phyloP scores from a whole-genome alignment of 345 rosid genomes.

The Gynandropsis gynandra region DNA sequence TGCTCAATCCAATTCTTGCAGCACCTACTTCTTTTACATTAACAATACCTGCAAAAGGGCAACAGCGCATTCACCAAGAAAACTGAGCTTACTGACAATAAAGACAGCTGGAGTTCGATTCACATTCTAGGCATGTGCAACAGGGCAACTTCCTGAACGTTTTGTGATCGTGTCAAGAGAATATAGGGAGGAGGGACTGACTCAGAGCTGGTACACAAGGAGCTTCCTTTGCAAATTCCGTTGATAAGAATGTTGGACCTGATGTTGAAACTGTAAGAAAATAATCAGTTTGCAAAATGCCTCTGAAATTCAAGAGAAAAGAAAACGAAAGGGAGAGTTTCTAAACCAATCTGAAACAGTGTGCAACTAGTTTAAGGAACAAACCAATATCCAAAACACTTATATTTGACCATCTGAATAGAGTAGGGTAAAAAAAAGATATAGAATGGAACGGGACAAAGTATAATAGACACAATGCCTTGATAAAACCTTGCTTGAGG shows the following conservation, averaged over 20 bases:
- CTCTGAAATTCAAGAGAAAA: background rate
- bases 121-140: conserved; percentile 8
- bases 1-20: conserved; percentile 22
- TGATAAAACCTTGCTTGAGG: too few species aligned
- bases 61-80: background rate
- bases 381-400: too few species aligned
- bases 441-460: too few species aligned
- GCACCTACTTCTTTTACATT: conserved; percentile 17
- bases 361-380: too few species aligned
- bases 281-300: conserved; percentile 1
- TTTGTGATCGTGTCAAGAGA: background rate
- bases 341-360: too few species aligned
- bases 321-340: too few species aligned
- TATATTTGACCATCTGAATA: too few species aligned
- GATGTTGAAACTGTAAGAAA: conserved; percentile 10
- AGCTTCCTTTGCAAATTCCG: conserved; percentile 17
- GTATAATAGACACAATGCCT: too few species aligned
- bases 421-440: too few species aligned
- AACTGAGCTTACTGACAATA: conserved; percentile 6
- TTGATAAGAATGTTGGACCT: conserved; percentile 23
- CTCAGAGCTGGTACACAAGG: conserved; percentile 14
- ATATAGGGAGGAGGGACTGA: conserved; percentile 20
- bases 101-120: conserved; percentile 19
- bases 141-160: conserved; percentile 4
- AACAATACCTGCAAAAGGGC: conserved; percentile 19